Evolutionary conservation across 768 basidiomycete genomes (phyloP).

Genomic region (Leccinum rimulosum): DNA sequence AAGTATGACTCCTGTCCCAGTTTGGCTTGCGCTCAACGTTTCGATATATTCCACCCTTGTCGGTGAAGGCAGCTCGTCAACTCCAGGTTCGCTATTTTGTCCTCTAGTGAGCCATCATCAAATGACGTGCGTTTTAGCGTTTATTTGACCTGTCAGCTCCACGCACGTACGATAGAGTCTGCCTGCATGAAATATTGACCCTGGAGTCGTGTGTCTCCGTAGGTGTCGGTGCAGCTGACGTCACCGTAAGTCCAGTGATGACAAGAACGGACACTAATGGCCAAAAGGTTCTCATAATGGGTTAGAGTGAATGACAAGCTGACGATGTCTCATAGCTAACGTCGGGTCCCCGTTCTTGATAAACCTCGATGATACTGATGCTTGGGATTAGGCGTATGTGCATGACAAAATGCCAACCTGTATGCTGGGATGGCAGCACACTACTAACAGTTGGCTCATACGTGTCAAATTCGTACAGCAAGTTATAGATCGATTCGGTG

Average conservation of each 20-base stretch:
- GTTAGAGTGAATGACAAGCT: neutral
- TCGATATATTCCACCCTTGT: neutral
- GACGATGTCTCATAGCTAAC: neutral
- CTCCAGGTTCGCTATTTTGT: constrained; percentile 3
- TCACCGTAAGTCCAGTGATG: constrained; percentile 2
- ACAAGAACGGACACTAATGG: constrained; percentile 3
- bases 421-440: constrained; percentile 1
- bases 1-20: neutral
- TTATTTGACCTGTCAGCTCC: neutral
- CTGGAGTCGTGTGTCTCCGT: constrained; percentile 11
- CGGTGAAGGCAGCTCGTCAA: neutral
- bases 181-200: constrained; percentile 6
- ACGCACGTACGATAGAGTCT: constrained; percentile 11
- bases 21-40: neutral
- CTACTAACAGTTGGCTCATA: neutral
- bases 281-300: constrained; percentile 4
- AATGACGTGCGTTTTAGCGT: constrained; percentile 2
- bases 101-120: neutral
- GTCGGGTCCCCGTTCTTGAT: neutral
- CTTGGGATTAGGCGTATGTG: constrained; percentile 16
- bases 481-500: neutral
- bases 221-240: constrained; percentile 15
- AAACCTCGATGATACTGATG: constrained; percentile 5
- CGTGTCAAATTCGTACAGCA: constrained; percentile 13
- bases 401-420: neutral